Evolutionary conservation across 192 early-diverging fungal species (phyloP).

Genomic region (Mortierella hygrophila): DNA sequence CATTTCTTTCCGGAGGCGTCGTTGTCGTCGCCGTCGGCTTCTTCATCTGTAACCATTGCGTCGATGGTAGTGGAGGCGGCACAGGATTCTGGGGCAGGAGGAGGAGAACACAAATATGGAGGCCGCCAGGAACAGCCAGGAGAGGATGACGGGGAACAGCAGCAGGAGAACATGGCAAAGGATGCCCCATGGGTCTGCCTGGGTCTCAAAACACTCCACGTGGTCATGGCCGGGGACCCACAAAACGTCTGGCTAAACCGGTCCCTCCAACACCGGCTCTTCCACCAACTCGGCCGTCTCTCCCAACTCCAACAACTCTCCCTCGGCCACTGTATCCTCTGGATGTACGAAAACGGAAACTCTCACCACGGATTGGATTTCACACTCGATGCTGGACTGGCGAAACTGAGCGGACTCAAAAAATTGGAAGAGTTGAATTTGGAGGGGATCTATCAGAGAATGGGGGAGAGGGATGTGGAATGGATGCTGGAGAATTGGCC

Average conservation of each 20-base stretch:
- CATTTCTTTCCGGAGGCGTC: not conserved
- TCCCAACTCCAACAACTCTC: not conserved
- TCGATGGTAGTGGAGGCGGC: not conserved
- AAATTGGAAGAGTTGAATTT: conserved; percentile 6
- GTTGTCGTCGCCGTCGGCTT: not conserved
- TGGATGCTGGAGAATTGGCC: conserved; percentile 36
- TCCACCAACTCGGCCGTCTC: conserved; percentile 18
- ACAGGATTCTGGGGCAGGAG: not conserved
- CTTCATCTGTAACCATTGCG: not conserved
- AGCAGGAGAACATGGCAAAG: not conserved
- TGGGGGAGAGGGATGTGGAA: conserved; percentile 4
- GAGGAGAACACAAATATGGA: not conserved
- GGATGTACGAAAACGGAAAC: conserved; percentile 3
- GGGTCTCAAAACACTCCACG: conserved; percentile 9
- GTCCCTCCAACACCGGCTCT: conserved; percentile 8
- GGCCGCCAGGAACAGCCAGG: not conserved
- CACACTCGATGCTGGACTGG: not conserved
- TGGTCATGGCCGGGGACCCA: conserved; percentile 1
- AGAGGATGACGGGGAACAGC: not conserved
- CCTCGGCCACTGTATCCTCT: conserved; percentile 3
- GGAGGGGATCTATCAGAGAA: conserved; percentile 20
- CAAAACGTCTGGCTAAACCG: not conserved
- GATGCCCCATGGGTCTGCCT: conserved; percentile 22
- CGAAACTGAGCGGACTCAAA: not conserved
- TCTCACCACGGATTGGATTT: conserved; percentile 23